Base-by-base conservation (phyloP, 2,329 filamentous ascomycete genomes). In the Thelonectria rubi region DNA sequence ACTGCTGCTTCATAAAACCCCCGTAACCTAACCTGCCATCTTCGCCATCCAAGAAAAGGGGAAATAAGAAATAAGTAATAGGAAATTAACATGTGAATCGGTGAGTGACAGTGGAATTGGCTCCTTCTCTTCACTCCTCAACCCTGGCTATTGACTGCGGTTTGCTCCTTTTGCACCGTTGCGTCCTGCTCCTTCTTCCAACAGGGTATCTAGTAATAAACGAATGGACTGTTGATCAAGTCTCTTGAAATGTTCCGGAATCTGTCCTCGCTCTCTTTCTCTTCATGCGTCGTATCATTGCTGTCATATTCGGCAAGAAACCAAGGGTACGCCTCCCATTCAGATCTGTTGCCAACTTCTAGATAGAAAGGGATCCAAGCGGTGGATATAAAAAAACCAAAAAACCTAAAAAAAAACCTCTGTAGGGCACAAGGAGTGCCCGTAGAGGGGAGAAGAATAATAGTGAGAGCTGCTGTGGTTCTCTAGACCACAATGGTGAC, bases 401-500 rank as follows among this genome's bases (percentile, higher is more conserved):
- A 49, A 43, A 11, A 17, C n/a, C n/a, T 11, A 15, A 46, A 14
- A 45, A 47, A 47, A 26, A 30, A 20, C 12, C 10, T n/a, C n/a
- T n/a, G 42, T 42, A 42, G 6, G 39, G 8, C 39, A 42, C 15
- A 8, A 50, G 42, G 39, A 39, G 17, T 48, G 32, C 45, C 32
- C 34, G 26, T 39, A 55, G 49, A 37, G 40, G n/a, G n/a, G n/a
- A 56, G 61, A 58, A 64, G 65, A 65, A 62, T 55, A 64, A 63
- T 61, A 60, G 12, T 42, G 26, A 30, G 37, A 55, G n/a, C 32
- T 18, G 24, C 20, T 18, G 46, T 39, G 43, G 52, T 47, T 21
- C 32, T 45, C 21, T 64, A 72, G 24, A 89, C 81, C 17, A 79
- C 78, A 61, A 91, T 89, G 62, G 84, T 87, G 49, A 89, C 81